Base-by-base conservation (phyloP, 805 yeast species). In the Candida boidinii region DNA sequence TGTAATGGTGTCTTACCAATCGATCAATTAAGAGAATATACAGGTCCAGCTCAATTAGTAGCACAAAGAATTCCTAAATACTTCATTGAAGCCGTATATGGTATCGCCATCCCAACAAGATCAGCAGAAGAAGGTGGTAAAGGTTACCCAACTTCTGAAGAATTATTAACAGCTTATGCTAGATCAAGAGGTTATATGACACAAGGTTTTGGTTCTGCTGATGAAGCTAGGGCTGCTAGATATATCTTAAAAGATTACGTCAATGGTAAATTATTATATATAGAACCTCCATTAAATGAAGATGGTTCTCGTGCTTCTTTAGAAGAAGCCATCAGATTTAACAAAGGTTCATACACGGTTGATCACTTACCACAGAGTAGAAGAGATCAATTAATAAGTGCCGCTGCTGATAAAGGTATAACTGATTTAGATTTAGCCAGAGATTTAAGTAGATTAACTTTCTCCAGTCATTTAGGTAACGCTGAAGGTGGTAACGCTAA, bases 1-100 rank as follows among this genome's bases (percentile, higher is more conserved):
- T 87, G 96, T 64, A 85, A 87, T 51, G 99, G 99, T 70, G 95
- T 92, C n/a, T 68, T 92, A 36, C 99, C 99, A 15, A 92, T 92
- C 47, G 98, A 92, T 61, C 98, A 92, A 60, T 68, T 92, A 40
- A 73, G 97, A 52, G 99, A 92, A 51, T 77, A 74, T 54, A 78
- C 90, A 8, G 94, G 94, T 3, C 97, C 99, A 10, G 68, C 79
- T 7, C 79, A 86, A 33, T 62, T 92, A 20, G 90, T 92, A 12
- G 78, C 90, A 23, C 81, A 82, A 53, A 70, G 97, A 51, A 73
- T 92, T 34, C 98, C 99, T 15, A 86, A 85, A 52, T 83, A 62
- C 54, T 88, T 68, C 54, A 56, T 92, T 35, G 99, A 92, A 57
- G 94, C 95, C 1, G 70, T 84, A 2, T 92, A 92, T 54, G 96